Evolutionary conservation across 179 eudicot genomes (phyloP), one percentile per base, ranked within the genome.

Genomic region (Heliamphora pulchella): DNA sequence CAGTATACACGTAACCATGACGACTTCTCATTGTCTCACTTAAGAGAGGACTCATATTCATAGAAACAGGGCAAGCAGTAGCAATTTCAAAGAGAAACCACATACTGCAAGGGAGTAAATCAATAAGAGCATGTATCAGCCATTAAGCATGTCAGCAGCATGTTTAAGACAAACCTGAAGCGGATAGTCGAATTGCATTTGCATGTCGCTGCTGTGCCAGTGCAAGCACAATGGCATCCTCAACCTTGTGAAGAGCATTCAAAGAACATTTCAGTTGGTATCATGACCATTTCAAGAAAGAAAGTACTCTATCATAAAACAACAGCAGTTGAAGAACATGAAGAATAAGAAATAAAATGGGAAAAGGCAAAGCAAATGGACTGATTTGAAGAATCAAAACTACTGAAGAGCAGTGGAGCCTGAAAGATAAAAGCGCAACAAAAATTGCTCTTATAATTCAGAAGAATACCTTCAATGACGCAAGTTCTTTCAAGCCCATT

Each of bases 401-500:
- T 78, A 65, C 71, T 43, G 63, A 63, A 8, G 31, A 68, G 65
- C 46, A 54, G 13, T 55, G 50, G 67, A 63, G 44, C 18, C 62
- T 74, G 58, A 31, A 57, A 63, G 8, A 31, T 39, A 47, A 3
- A 72, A 53, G 9, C 31, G 6, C 54, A 53, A 54, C 48, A 54
- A 3, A 41, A 22, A n/a, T 14, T 20, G n/a, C 6, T 7, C 61
- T 67, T 71, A n/a, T 72, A 75, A 55, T 57, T 76, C 54, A 74
- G 64, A 17, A 46, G 58, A 48, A 75, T 69, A 95, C 98, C 98
- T 93, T 91, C 86, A 95, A 86, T 51, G 94, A 90, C 71, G 92
- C 91, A 79, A 95, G 93, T 86, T 95, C 98, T 84, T 91, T 91
- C 83, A 95, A 85, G 80, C 97, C 97, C 98, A 92, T 95, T 82